Conservation (phyloP, 2,329 filamentous ascomycete species). For the Aspergillus sp. region DNA sequence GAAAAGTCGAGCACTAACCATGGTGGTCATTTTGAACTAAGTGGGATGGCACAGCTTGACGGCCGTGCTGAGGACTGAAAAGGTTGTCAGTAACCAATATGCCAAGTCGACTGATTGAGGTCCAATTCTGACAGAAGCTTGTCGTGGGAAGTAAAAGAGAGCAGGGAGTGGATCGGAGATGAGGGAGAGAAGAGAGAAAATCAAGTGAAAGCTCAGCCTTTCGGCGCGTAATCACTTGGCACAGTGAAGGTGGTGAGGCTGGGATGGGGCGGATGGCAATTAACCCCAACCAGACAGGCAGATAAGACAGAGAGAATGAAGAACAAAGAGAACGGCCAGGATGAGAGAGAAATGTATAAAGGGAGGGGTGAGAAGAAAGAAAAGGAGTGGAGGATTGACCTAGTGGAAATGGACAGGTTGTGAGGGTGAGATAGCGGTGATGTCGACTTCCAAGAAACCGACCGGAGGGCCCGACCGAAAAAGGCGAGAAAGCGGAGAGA, state of each 20-base stretch:
- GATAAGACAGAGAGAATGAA: neutral
- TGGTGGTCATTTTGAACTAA: conserved; percentile 32
- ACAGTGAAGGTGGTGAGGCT: conserved; percentile 8
- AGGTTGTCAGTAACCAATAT: conserved; percentile 6
- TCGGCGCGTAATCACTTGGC: conserved; percentile 12
- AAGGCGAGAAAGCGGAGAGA: conserved; percentile 16
- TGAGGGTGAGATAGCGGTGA: conserved; percentile 16
- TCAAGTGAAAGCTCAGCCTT: conserved; percentile 8
- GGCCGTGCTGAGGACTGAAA: conserved; percentile 19
- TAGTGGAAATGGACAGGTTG: conserved; percentile 6
- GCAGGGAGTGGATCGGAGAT: neutral
- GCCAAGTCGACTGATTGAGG: no score
- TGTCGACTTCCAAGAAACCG: conserved; percentile 10
- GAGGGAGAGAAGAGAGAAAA: neutral
- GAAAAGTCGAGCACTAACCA: conserved; percentile 22
- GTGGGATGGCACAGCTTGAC: conserved; percentile 21
- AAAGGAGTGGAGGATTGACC: conserved; percentile 7
- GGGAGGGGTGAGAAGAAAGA: conserved; percentile 1
- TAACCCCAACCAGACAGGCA: neutral
- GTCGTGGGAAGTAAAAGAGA: neutral
- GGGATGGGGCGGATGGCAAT: conserved; percentile 1
- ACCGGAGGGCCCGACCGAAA: conserved; percentile 11
- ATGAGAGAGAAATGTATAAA: neutral
- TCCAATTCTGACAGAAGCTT: neutral
- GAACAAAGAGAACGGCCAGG: no score